Evolutionary conservation across 805 yeast species (phyloP).

Genomic region (Zygotorulaspora danielsina): DNA sequence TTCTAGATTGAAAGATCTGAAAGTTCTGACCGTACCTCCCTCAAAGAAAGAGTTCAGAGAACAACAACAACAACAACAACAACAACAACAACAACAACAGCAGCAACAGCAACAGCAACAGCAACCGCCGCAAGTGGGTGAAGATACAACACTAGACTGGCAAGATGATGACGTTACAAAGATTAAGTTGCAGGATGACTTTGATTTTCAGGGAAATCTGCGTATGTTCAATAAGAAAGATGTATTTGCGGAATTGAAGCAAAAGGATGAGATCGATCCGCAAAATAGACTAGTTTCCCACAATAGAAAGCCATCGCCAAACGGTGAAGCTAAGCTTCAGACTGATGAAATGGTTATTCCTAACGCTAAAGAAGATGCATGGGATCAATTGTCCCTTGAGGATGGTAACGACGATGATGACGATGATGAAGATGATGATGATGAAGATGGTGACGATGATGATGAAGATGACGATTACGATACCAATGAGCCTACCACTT

Average conservation of each 20-base stretch:
- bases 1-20: conserved; percentile 35
- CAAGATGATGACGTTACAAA: conserved; percentile 45
- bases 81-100: conserved; percentile 5
- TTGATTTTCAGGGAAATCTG: conserved; percentile 80
- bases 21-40: conserved; percentile 29
- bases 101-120: conserved; percentile 5
- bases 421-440: conserved; percentile 11
- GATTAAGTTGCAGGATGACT: conserved; percentile 55
- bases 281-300: conserved; percentile 67
- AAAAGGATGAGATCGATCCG: conserved; percentile 57
- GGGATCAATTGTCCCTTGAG: conserved; percentile 43
- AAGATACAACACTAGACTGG: conserved; percentile 43
- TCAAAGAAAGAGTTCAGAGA: conserved; percentile 13
- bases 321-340: conserved; percentile 44
- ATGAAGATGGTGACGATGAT: conserved; percentile 19
- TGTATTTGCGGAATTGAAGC: conserved; percentile 72
- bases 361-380: conserved; percentile 43
- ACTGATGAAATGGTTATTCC: conserved; percentile 72
- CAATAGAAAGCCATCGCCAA: conserved; percentile 46
- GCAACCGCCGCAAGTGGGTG: conserved; percentile 6
- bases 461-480: conserved; percentile 17
- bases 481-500: conserved; percentile 21
- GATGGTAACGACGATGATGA: conserved; percentile 7
- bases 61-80: conserved; percentile 7
- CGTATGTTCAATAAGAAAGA: conserved; percentile 75